phyloP scores from a whole-genome alignment of 441 rosid genomes.

The Viola pubescens region DNA sequence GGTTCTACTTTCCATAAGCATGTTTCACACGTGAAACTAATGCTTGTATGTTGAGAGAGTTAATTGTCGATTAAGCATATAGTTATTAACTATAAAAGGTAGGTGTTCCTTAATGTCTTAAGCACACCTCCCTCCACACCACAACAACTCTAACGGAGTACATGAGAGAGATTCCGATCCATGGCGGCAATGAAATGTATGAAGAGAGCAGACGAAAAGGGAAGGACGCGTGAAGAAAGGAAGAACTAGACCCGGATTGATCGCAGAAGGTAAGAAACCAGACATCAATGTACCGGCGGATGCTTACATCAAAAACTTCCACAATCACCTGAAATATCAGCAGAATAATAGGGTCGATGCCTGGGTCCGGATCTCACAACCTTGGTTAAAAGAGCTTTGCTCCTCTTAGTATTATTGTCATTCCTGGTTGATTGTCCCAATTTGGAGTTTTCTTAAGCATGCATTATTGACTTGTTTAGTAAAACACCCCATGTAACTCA shows the following conservation, averaged over 20 bases:
- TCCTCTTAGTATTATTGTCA: conserved; percentile 23
- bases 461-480: not conserved
- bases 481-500: not conserved
- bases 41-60: too few species aligned
- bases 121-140: too few species aligned
- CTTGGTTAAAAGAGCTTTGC: conserved; percentile 20
- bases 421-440: not conserved
- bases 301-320: conserved; percentile 32
- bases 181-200: not conserved
- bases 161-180: conserved; percentile 7
- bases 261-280: conserved; percentile 9
- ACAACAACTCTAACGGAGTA: too few species aligned
- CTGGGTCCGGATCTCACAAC: conserved; percentile 17
- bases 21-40: too few species aligned
- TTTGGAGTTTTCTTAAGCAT: too few species aligned
- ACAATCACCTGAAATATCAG: conserved; percentile 22
- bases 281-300: conserved; percentile 27
- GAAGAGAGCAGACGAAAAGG: not conserved
- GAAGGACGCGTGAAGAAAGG: not conserved
- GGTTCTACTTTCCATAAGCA: too few species aligned
- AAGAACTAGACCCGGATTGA: not conserved
- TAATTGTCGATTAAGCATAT: too few species aligned
- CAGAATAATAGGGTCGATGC: not conserved
- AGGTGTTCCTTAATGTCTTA: too few species aligned
- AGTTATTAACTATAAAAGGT: too few species aligned